Percentiles rank a stretch among this genome's conserved stretches.
phyloP scores from a whole-genome alignment of 1,284 basidiomycete species.

The Farysia itapuensis region DNA sequence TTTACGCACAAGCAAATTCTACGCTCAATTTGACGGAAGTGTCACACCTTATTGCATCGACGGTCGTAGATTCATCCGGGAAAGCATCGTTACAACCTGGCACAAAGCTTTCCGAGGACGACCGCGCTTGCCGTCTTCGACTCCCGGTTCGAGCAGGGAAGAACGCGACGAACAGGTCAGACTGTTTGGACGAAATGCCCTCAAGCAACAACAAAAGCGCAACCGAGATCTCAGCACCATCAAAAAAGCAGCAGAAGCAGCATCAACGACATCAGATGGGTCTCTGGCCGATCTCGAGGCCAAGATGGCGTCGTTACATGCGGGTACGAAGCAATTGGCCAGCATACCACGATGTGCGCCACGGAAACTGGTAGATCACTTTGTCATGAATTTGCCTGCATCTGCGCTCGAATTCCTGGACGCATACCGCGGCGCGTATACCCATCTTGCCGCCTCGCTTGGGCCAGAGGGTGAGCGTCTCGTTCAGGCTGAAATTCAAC shows the following conservation, averaged over 20 bases:
- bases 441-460: conserved; percentile 59
- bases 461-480: not conserved
- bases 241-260: not conserved
- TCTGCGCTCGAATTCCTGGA: conserved; percentile 87
- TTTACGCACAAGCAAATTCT: not conserved
- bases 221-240: too few relatives aligned
- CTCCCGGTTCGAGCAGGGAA: not conserved
- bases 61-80: conserved; percentile 43
- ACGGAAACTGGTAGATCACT: conserved; percentile 67
- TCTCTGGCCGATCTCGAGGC: not conserved
- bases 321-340: not conserved
- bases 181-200: conserved; percentile 3
- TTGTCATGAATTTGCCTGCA: conserved; percentile 96
- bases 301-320: not conserved
- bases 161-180: conserved; percentile 8
- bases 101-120: conserved; percentile 26
- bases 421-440: conserved; percentile 76
- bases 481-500: not conserved
- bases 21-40: conserved; percentile 15
- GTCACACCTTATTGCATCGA: conserved; percentile 36
- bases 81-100: conserved; percentile 32
- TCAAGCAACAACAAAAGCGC: conserved; percentile 3
- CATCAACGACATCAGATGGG: not conserved
- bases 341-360: conserved; percentile 1
- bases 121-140: not conserved